Base-by-base conservation (phyloP, 1,284 basidiomycete species). In the Ustilago vetiveriae region DNA sequence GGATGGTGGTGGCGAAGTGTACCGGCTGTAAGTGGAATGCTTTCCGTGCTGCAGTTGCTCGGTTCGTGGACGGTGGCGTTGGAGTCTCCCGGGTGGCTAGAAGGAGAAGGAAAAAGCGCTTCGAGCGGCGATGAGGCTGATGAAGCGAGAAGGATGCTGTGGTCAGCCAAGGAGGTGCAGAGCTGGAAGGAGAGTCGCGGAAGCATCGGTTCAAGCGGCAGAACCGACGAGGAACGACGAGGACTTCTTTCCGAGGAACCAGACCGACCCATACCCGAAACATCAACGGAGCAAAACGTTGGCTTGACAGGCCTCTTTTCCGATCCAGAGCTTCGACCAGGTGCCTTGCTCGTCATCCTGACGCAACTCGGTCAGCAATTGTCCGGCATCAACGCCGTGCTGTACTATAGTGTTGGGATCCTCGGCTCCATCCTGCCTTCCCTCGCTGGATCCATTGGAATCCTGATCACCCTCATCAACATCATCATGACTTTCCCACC, bases 401-500 rank as follows among this genome's bases (percentile, higher is more conserved):
- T 79, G n/a, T 79, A 74, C 58, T 78, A 76, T 63, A 75, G 72
- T 47, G 76, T 78, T 10, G 75, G 78, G 30, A 79, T 80, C 39
- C 53, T 80, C 9, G 66, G 64, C 17, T 42, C 63, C 11, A 62
- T 78, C 37, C 62, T 80, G 3, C 74, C 72, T 14, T 24, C 48
- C 1, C 52, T 70, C 9, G 77, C 73, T 30, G 50, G 59, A 3
- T 58, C 49, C 16, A 72, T 80, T 26, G 75, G 74, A 3, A 62
- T 80, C 40, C 59, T 79, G 2, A 79, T 80, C 44, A 80, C 78
- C 11, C 22, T 80, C 41, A 69, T 81, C 55, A 97, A 96, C 81
- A 90, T 86, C 35, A 68, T 89, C 59, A 89, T 90, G 89, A 90
- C 90, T 0, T 87, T 90, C 67, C 88, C 89, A 1, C 90, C 94